Percentiles rank a stretch among this genome's conserved stretches.
These are phyloP conservation scores for Mycena amicta DNA, from an alignment of 768 basidiomycete species.

Conservation along the genomic window DNA sequence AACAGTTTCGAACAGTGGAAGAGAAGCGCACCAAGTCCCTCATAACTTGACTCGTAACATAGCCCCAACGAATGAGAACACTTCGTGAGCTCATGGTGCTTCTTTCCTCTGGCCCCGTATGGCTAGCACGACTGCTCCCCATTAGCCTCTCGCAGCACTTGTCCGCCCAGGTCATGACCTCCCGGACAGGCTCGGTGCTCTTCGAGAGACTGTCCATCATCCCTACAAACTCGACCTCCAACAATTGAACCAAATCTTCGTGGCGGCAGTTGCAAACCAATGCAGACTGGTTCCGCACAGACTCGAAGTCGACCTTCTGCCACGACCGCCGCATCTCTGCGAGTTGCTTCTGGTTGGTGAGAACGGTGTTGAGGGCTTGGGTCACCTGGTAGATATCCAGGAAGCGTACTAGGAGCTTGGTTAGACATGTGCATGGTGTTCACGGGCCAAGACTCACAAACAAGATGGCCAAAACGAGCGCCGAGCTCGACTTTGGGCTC, in stretches of 20 bases:
- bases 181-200: constrained; percentile 78
- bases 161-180: constrained; percentile 91
- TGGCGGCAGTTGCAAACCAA: constrained; percentile 92
- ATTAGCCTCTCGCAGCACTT: constrained; percentile 86
- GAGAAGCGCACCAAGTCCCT: constrained; percentile 71
- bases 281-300: constrained; percentile 90
- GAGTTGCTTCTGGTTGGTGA: constrained; percentile 85
- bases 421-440: constrained; percentile 7
- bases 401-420: constrained; percentile 66
- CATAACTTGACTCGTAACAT: constrained; percentile 93
- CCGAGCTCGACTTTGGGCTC: constrained; percentile 91
- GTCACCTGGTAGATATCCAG: constrained; percentile 92
- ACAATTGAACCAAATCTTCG: constrained; percentile 81
- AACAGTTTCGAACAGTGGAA: constrained; percentile 6
- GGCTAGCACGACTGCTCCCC: constrained; percentile 61
- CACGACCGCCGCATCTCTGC: constrained; percentile 86
- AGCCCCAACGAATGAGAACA: constrained; percentile 88
- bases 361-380: constrained; percentile 84
- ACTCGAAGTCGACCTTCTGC: constrained; percentile 88
- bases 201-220: constrained; percentile 73
- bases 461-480: constrained; percentile 87
- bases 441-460: constrained; percentile 57
- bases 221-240: constrained; percentile 83
- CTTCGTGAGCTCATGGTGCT: constrained; percentile 84
- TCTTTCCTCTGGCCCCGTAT: constrained; percentile 65